Evolutionary conservation across 2,329 filamentous ascomycete species (phyloP), one percentile per base, ranked within the genome.

Genomic region (Metarhizium humberi): DNA sequence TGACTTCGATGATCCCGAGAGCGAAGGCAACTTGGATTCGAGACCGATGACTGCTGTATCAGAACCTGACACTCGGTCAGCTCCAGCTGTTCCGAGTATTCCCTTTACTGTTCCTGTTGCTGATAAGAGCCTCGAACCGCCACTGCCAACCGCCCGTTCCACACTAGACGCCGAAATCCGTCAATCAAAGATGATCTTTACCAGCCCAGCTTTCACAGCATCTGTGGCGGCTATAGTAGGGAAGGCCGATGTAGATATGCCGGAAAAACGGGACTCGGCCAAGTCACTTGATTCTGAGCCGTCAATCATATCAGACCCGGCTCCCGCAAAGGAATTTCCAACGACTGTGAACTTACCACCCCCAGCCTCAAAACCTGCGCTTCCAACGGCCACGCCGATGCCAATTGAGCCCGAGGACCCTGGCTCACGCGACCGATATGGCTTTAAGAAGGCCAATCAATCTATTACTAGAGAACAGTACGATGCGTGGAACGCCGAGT

Each of bases 401-500:
- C 66, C 34, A 69, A 68, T 60, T 1, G 71, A 75, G 14, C 69
- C 74, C 3, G 75, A 81, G 56, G 78, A 80, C 29, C 75, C 78
- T 5, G 69, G 69, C 14, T 67, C 70, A 18, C 84, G 91, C 54
- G 92, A 96, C 68, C 82, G 89, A 16, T 96, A 96, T 65, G 92
- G 92, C 3, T 97, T 97, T 74, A 89, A 90, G 61, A 97, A 96
- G 69, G 81, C 83, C 42, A 92, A 85, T 45, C 86, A 92, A 61
- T 86, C 95, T 65, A 79, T 96, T 59, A 87, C 81, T 1, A 73
- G 85, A 20, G 79, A 87, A 56, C 81, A 92, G 66, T 95, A 95
- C 66, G 89, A 96, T 64, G 74, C 78, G 1, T 97, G 92, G 92
- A 84, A 91, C 62, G 73, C 73, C 16, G 77, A 77, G 4, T 96